Conservation (phyloP, 441 rosid genomes). For the Bruguiera hainesii region DNA sequence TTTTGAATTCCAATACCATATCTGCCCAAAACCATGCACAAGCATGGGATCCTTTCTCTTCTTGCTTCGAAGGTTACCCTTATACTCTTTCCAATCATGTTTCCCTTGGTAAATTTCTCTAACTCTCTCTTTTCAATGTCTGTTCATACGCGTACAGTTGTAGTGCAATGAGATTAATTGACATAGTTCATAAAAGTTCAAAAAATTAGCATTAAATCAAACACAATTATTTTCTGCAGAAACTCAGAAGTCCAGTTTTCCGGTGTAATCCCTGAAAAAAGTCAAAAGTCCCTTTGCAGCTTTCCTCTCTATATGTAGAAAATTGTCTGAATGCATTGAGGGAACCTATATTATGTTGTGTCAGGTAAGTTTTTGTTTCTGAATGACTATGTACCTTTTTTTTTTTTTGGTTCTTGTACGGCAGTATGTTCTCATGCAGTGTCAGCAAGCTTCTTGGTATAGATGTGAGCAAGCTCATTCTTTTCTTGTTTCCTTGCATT, state of each 20-base stretch:
- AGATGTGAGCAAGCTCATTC: neutral
- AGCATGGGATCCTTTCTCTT: conserved; percentile 60
- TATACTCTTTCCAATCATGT: neutral
- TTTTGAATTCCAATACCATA: conserved; percentile 29
- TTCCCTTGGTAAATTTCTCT: too few relatives aligned
- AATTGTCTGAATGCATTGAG: too few relatives aligned
- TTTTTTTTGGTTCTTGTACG: neutral
- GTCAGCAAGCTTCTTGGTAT: neutral
- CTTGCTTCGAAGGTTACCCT: conserved; percentile 46
- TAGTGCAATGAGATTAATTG: too few relatives aligned
- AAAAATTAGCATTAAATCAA: too few relatives aligned
- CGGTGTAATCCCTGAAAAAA: too few relatives aligned
- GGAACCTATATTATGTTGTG: too few relatives aligned
- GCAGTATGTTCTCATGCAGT: neutral
- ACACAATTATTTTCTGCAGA: too few relatives aligned
- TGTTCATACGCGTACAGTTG: neutral
- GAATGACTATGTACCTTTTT: neutral
- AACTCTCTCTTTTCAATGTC: neutral
- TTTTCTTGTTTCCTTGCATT: conserved; percentile 12
- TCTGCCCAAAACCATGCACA: too few relatives aligned
- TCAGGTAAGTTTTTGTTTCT: too few relatives aligned
- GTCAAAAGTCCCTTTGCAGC: neutral
- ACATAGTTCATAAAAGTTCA: too few relatives aligned
- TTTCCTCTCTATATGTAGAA: too few relatives aligned
- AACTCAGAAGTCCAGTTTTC: too few relatives aligned